Conservation (phyloP, 345 rosid genomes). For the Luvunga scandens region DNA sequence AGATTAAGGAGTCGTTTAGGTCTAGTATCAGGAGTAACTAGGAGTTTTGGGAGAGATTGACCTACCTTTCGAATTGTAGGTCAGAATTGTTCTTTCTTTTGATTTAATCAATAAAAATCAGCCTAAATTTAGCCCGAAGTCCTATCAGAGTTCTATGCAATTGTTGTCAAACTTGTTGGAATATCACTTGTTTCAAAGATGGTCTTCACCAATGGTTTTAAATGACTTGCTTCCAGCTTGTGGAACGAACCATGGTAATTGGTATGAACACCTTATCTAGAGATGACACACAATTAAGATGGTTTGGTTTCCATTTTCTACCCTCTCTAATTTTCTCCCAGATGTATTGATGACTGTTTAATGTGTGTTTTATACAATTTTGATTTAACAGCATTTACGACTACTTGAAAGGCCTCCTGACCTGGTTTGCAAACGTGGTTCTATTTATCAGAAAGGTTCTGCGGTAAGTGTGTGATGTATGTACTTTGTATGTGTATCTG, state of each 20-base stretch:
- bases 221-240: not conserved
- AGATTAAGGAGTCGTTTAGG: too few relatives aligned
- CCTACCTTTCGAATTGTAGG: too few relatives aligned
- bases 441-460: slow-evolving; percentile 64
- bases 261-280: not conserved
- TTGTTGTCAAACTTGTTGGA: not conserved
- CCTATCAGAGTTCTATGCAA: slow-evolving; percentile 1
- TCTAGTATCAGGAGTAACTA: too few relatives aligned
- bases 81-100: too few relatives aligned
- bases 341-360: not conserved
- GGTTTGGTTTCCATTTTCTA: not conserved
- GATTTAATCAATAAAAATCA: too few relatives aligned
- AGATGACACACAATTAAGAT: not conserved
- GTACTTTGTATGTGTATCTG: not conserved
- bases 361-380: slow-evolving; percentile 13
- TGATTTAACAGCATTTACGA: slow-evolving; percentile 59
- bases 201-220: not conserved
- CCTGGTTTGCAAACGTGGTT: slow-evolving; percentile 65
- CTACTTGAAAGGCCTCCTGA: slow-evolving; percentile 87
- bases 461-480: slow-evolving; percentile 53
- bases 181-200: not conserved
- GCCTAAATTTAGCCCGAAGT: too few relatives aligned
- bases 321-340: not conserved
- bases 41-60: too few relatives aligned
- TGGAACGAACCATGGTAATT: not conserved